Base-by-base conservation (phyloP, 225 moss, liverwort and hornwort genomes). In the Polytrichum formosum region DNA sequence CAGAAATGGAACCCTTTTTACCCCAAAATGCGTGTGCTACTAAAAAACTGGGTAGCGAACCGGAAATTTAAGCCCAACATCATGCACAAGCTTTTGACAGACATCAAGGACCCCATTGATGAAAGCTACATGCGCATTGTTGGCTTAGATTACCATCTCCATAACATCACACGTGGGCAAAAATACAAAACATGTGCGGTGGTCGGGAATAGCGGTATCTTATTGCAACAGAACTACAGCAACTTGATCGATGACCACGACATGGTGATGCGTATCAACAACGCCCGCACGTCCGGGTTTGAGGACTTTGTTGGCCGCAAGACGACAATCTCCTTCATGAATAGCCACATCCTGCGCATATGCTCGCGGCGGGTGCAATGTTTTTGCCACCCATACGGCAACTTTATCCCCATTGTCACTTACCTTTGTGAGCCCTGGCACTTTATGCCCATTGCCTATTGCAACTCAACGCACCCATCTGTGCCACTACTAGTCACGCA, bases 251-350 rank as follows among this genome's bases (percentile, higher is more conserved):
- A 91, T 59, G 65, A 66, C 26, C 89, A 90, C 27, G 84, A 91
- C 37, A 84, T 87, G 85, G 89, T 93, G 30, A 84, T 93, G 67
- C 84, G 87, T 13, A 70, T 93, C 67, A 93, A 93, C 72, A 89
- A 85, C 30, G 91, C 91, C 22, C 67, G 74, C 27, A 74, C 66
- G 0, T 26, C 23, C 22, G 77, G 74, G 4, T 80, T 75, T 20
- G 74, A 80, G 56, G 13, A 67, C 1, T 84, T 74, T 30, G 77
- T 89, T 5, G 87, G 93, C 4, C 27, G 68, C 6, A 91, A 82
- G 53, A 89, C 87, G 8, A 85, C 87, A 0, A 69, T 93, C 27
- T 85, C 87, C 25, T 89, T 91, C 26, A 71, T 91, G 71, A 92
- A 92, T 55, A 92, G 90, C 60, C 88, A 92, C 64, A 76, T 92